A percentile compares a stretch with the other conserved stretches of the same genome.
phyloP scores from a whole-genome alignment of 768 basidiomycete species.

The Lactifluus piperatus region DNA sequence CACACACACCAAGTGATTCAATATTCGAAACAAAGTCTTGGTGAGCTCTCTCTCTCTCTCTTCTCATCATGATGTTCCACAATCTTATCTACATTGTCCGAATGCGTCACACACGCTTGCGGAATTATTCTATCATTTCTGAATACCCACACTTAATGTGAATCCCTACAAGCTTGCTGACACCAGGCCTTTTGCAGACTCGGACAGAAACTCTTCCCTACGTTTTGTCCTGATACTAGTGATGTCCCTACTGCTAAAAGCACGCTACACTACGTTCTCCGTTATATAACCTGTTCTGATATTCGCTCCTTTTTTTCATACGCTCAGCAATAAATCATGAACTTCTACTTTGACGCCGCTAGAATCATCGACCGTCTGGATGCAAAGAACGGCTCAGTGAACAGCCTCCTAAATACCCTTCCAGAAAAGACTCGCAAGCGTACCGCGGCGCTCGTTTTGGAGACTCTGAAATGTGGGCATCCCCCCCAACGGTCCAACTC shows the following conservation, averaged over 20 bases:
- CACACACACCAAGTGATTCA: no score
- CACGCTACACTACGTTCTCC: conserved; percentile 8
- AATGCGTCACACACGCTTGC: conserved; percentile 46
- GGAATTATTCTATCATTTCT: conserved; percentile 31
- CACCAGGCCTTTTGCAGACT: neutral
- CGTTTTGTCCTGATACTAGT: conserved; percentile 4
- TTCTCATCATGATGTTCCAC: conserved; percentile 43
- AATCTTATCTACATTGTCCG: conserved; percentile 91
- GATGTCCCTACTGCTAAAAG: conserved; percentile 1
- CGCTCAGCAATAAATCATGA: conserved; percentile 45
- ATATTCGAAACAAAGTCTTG: no score
- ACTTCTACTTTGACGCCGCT: conserved; percentile 92
- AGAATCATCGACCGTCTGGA: conserved; percentile 78
- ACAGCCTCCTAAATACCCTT: conserved; percentile 66
- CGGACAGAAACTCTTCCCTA: neutral
- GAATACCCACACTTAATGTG: conserved; percentile 1
- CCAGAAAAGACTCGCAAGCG: conserved; percentile 70
- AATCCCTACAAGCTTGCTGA: neutral
- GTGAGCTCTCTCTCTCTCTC: conserved; percentile 10
- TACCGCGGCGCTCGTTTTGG: conserved; percentile 81
- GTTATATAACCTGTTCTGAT: conserved; percentile 7
- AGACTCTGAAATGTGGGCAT: conserved; percentile 82
- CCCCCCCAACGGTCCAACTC: neutral
- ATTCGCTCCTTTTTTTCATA: neutral
- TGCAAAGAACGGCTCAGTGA: conserved; percentile 86